These are phyloP conservation scores for Leptographium lundbergii DNA, from an alignment of 2,329 filamentous ascomycete genomes.

Conservation along the genomic window DNA sequence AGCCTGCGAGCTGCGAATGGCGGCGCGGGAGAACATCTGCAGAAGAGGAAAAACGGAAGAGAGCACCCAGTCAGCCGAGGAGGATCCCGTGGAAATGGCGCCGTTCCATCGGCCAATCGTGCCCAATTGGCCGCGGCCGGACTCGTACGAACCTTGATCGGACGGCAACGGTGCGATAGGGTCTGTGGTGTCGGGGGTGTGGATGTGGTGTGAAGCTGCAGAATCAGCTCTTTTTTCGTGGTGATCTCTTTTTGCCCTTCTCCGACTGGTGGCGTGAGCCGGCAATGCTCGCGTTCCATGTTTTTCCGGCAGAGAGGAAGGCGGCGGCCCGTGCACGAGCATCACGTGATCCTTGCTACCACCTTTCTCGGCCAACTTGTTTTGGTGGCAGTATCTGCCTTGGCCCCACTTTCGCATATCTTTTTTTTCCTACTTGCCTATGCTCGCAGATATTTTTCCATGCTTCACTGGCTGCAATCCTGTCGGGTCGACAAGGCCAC, in stretches of 20 bases:
- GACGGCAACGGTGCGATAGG: neutral
- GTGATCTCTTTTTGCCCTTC: constrained; percentile 9
- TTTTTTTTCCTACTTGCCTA: neutral
- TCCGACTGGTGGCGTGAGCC: constrained; percentile 13
- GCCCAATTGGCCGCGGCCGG: neutral
- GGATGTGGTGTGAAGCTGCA: neutral
- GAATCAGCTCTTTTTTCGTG: constrained; percentile 5
- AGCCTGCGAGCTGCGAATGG: constrained; percentile 42
- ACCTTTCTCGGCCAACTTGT: neutral
- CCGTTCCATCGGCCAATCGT: neutral
- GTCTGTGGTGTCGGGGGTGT: neutral
- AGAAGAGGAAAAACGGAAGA: neutral
- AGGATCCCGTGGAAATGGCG: neutral
- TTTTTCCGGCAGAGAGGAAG: constrained; percentile 8
- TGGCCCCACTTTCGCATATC: neutral
- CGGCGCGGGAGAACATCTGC: constrained; percentile 71
- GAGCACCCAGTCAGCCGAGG: neutral
- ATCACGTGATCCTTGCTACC: neutral
- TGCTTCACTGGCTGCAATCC: neutral
- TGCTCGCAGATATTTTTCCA: neutral
- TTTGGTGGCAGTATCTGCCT: neutral
- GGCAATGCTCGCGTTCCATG: constrained; percentile 5
- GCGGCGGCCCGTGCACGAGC: constrained; percentile 6
- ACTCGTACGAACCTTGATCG: neutral
- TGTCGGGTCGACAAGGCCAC: neutral